Conservation (phyloP, 2,329 filamentous ascomycete genomes). For the Laburnicola sp. region DNA sequence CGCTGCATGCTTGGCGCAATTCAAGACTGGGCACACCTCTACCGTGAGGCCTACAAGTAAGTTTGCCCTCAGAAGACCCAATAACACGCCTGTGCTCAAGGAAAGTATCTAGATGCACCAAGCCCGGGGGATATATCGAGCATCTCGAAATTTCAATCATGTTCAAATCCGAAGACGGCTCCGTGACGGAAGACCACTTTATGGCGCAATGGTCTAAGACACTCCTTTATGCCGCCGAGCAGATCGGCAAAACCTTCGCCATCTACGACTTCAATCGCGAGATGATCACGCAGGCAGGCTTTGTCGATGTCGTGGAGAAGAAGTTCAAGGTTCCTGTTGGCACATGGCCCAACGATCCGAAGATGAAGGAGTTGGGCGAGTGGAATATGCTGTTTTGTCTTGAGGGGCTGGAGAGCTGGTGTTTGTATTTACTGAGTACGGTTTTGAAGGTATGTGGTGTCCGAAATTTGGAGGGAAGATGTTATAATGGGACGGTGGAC, state of each 20-base stretch:
- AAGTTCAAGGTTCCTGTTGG: conserved; percentile 20
- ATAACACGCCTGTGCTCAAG: not conserved
- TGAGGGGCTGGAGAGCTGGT: too few relatives aligned
- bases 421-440: too few relatives aligned
- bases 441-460: too few relatives aligned
- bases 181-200: conserved; percentile 20
- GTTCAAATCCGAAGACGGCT: conserved; percentile 34
- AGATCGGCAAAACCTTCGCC: conserved; percentile 40
- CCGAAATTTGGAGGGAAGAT: too few relatives aligned
- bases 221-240: conserved; percentile 32
- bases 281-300: conserved; percentile 57
- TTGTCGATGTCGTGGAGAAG: conserved; percentile 54
- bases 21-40: conserved; percentile 35
- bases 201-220: conserved; percentile 32
- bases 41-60: conserved; percentile 30
- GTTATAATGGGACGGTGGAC: too few relatives aligned
- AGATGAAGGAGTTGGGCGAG: conserved; percentile 20
- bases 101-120: conserved; percentile 19
- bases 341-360: conserved; percentile 24
- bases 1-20: conserved; percentile 25
- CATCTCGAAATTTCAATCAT: conserved; percentile 31
- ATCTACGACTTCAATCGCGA: conserved; percentile 45
- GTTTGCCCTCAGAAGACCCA: conserved; percentile 25
- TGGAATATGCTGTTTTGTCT: too few relatives aligned
- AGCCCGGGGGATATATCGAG: conserved; percentile 38